Conservation (phyloP, 2,329 filamentous ascomycete species). For the Neonectria hederae region DNA sequence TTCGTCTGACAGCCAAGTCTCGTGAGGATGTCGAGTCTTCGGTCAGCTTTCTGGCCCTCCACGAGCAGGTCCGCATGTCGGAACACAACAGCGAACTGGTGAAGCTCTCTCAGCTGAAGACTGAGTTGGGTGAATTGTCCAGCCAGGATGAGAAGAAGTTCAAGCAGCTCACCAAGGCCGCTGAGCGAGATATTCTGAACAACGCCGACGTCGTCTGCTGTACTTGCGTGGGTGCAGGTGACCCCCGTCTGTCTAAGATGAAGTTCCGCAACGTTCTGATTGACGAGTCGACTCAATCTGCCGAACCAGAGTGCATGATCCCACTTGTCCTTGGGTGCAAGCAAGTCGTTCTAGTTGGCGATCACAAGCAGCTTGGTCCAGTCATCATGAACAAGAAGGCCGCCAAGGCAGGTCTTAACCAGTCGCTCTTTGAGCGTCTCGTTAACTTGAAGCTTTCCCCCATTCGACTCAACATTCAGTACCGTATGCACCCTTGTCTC, state of each 20-base stretch:
- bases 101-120: constrained; percentile 93
- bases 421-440: constrained; percentile 97
- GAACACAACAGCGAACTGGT: constrained; percentile 94
- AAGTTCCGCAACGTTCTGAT: constrained; percentile 98
- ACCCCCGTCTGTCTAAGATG: constrained; percentile 94
- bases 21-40: constrained; percentile 99
- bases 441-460: constrained; percentile 91
- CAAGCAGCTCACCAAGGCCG: constrained; percentile 92
- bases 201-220: constrained; percentile 99
- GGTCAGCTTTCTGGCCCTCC: constrained; percentile 92
- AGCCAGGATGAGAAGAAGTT: constrained; percentile 99
- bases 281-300: constrained; percentile 97
- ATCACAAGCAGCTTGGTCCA: constrained; percentile 96
- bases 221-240: constrained; percentile 96
- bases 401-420: constrained; percentile 95
- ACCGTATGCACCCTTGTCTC: constrained; percentile 98
- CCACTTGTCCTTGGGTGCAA: constrained; percentile 97
- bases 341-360: constrained; percentile 97
- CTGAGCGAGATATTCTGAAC: constrained; percentile 92
- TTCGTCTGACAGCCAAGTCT: constrained; percentile 98
- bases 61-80: constrained; percentile 97
- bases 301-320: constrained; percentile 99
- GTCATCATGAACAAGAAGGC: constrained; percentile 99
- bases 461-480: constrained; percentile 95
- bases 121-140: constrained; percentile 87